Evolutionary conservation across 225 moss, liverwort and hornwort species (phyloP).

Genomic region (Physcomitrium patens): DNA sequence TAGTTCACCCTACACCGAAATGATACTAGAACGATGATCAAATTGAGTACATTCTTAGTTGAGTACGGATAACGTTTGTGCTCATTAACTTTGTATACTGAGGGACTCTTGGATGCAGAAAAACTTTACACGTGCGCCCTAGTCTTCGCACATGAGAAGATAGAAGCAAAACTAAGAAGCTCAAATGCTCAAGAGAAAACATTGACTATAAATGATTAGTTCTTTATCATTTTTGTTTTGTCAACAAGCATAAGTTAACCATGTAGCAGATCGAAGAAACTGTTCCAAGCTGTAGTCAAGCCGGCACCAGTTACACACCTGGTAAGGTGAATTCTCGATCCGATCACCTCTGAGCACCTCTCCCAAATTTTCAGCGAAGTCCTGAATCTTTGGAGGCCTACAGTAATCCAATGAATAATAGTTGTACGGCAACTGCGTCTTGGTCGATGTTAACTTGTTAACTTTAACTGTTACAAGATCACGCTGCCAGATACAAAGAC

Average conservation of each 20-base stretch:
- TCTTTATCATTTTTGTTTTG: too few species aligned
- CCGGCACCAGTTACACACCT: slow-evolving; percentile 22
- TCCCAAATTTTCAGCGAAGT: slow-evolving; percentile 73
- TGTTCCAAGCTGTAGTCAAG: too few species aligned
- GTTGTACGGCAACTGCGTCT: slow-evolving; percentile 77
- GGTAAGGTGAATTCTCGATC: slow-evolving; percentile 76
- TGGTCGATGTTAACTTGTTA: slow-evolving; percentile 75
- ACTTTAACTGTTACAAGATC: slow-evolving; percentile 68
- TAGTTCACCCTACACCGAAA: not conserved
- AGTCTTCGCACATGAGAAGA: not conserved
- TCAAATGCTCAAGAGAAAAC: not conserved
- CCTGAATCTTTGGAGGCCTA: slow-evolving; percentile 48
- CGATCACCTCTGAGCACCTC: slow-evolving; percentile 79
- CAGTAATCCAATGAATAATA: slow-evolving; percentile 79
- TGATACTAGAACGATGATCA: not conserved
- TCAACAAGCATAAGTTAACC: too few species aligned
- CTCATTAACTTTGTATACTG: too few species aligned
- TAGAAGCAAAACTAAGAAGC: not conserved
- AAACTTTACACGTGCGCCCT: not conserved
- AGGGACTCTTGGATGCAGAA: too few species aligned
- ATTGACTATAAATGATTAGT: not conserved
- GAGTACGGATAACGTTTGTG: too few species aligned
- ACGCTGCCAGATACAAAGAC: slow-evolving; percentile 22
- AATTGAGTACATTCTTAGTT: too few species aligned
- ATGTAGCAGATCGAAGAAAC: too few species aligned